Conservation (phyloP, 345 rosid genomes). For the Boechera divaricarpa region DNA sequence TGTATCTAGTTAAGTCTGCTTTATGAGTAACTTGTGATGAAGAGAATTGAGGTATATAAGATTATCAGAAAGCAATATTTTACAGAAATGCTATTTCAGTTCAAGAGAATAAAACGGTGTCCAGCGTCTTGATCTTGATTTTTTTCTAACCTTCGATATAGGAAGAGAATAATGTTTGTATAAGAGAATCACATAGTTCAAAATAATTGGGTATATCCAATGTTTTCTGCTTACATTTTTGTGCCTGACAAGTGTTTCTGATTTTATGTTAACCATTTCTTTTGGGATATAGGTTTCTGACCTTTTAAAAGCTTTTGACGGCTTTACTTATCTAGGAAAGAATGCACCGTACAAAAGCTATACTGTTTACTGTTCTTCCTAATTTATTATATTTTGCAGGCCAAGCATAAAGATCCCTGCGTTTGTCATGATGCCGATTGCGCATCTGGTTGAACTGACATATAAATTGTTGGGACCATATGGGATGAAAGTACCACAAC, state of each 20-base stretch:
- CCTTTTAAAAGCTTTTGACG: not conserved
- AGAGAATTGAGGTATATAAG: constrained; percentile 10
- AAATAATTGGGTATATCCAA: not conserved
- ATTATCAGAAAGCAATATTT: not conserved
- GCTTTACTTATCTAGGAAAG: not conserved
- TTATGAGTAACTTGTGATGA: not conserved
- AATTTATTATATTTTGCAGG: constrained; percentile 60
- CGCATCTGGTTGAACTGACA: constrained; percentile 68
- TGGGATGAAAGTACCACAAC: constrained; percentile 90
- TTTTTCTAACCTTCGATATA: not conserved
- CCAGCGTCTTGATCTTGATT: not conserved
- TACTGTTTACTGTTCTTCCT: constrained; percentile 32
- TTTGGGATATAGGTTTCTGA: constrained; percentile 14
- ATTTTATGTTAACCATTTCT: constrained; percentile 18
- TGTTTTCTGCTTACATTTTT: constrained; percentile 3
- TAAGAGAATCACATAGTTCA: not conserved
- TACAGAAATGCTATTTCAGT: constrained; percentile 5
- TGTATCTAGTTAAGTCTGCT: not conserved
- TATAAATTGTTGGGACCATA: constrained; percentile 75
- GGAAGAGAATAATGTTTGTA: constrained; percentile 2
- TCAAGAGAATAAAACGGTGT: not conserved
- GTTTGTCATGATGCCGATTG: constrained; percentile 77
- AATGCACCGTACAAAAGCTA: constrained; percentile 8
- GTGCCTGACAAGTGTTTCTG: constrained; percentile 10
- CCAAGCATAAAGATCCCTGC: constrained; percentile 89